A percentile compares a stretch with the other conserved stretches of the same genome.
These are phyloP conservation scores for Tylopilus balloui DNA, from an alignment of 768 basidiomycete genomes.

Conservation along the genomic window DNA sequence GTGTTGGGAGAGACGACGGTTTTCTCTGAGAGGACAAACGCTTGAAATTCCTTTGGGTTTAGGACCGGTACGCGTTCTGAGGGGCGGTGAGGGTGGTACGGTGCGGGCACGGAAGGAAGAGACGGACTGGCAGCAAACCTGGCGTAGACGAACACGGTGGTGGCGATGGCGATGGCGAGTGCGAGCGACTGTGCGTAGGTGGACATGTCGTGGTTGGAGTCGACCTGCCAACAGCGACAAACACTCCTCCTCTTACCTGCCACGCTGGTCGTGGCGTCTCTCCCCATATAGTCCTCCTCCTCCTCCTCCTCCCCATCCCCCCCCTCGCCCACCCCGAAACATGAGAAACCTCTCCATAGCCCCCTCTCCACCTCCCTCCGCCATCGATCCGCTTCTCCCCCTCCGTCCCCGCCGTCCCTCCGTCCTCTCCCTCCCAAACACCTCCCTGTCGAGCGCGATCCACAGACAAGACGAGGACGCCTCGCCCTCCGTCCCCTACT, in stretches of 20 bases:
- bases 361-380: slow-evolving; percentile 33
- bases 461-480: slow-evolving; percentile 64
- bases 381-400: slow-evolving; percentile 18
- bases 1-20: slow-evolving; percentile 90
- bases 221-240: not conserved
- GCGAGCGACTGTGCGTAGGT: slow-evolving; percentile 44
- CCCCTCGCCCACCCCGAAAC: slow-evolving; percentile 40
- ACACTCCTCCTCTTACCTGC: not conserved
- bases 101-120: not conserved
- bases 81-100: not conserved
- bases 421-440: slow-evolving; percentile 60
- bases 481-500: slow-evolving; percentile 64
- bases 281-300: slow-evolving; percentile 35
- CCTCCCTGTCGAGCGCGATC: slow-evolving; percentile 47
- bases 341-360: slow-evolving; percentile 76
- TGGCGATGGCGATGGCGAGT: slow-evolving; percentile 46
- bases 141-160: slow-evolving; percentile 48
- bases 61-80: slow-evolving; percentile 67
- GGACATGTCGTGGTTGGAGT: slow-evolving; percentile 12
- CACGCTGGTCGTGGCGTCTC: slow-evolving; percentile 36
- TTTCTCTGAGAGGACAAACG: slow-evolving; percentile 79
- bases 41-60: slow-evolving; percentile 71
- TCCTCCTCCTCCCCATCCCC: not conserved
- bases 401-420: slow-evolving; percentile 60
- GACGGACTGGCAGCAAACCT: slow-evolving; percentile 46